phyloP scores from a whole-genome alignment of 441 rosid species.

The Macaranga tanarius region DNA sequence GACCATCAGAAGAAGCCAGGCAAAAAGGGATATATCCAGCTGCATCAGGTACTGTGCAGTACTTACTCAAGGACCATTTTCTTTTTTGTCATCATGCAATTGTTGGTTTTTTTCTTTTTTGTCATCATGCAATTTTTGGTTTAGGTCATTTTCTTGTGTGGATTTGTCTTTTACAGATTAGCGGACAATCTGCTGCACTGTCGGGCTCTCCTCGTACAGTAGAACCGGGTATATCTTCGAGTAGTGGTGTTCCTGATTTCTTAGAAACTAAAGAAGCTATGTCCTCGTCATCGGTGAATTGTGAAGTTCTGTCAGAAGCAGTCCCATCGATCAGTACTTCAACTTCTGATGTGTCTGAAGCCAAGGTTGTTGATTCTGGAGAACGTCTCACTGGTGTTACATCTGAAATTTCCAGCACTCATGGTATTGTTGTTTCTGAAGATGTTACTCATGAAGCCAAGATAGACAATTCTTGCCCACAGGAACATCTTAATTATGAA shows the following conservation, averaged over 20 bases:
- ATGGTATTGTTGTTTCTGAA: slow-evolving; percentile 9
- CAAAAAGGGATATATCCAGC: slow-evolving; percentile 45
- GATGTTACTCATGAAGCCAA: slow-evolving; percentile 19
- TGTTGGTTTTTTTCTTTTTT: slow-evolving; percentile 15
- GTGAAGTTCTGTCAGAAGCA: slow-evolving; percentile 31
- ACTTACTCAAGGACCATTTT: slow-evolving; percentile 14
- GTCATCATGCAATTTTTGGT: not conserved
- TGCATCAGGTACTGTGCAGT: slow-evolving; percentile 45
- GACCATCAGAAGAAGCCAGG: slow-evolving; percentile 47
- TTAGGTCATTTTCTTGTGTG: slow-evolving; percentile 10
- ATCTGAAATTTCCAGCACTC: slow-evolving; percentile 41
- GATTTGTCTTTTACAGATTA: slow-evolving; percentile 34
- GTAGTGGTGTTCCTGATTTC: slow-evolving; percentile 35
- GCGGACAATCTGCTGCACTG: slow-evolving; percentile 31
- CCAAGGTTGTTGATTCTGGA: slow-evolving; percentile 29
- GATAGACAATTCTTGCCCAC: slow-evolving; percentile 21
- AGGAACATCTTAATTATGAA: slow-evolving; percentile 32
- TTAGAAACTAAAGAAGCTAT: slow-evolving; percentile 34
- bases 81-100: not conserved
- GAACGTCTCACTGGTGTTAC: slow-evolving; percentile 33
- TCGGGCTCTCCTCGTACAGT: slow-evolving; percentile 24
- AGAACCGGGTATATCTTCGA: slow-evolving; percentile 35
- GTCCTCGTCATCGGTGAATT: slow-evolving; percentile 27
- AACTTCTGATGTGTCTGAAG: slow-evolving; percentile 34
- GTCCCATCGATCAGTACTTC: slow-evolving; percentile 25